Conservation (phyloP, 2,329 filamentous ascomycete species). For the Colletotrichum sp. region DNA sequence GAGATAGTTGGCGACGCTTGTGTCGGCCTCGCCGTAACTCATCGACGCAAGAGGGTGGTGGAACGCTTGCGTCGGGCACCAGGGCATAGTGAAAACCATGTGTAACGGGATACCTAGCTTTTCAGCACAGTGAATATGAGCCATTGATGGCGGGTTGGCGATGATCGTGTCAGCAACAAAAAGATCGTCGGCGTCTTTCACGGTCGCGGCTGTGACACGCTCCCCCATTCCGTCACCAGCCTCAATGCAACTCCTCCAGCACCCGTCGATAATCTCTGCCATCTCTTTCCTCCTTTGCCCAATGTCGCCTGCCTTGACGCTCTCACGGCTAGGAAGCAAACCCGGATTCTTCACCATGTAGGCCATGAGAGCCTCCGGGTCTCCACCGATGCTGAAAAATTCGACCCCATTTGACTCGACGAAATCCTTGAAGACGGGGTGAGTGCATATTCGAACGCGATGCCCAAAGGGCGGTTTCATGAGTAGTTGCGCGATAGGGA, state of each 20-base stretch:
- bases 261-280: conserved; percentile 41
- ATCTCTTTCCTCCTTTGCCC: conserved; percentile 38
- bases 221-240: conserved; percentile 36
- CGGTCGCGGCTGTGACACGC: conserved; percentile 29
- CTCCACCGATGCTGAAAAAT: conserved; percentile 63
- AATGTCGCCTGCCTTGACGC: conserved; percentile 40
- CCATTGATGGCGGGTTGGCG: conserved; percentile 58
- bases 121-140: conserved; percentile 58
- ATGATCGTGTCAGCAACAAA: conserved; percentile 62
- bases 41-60: conserved; percentile 70
- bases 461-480: conserved; percentile 46
- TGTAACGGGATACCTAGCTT: conserved; percentile 54
- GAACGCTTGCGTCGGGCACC: conserved; percentile 72
- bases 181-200: conserved; percentile 33
- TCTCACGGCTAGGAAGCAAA: conserved; percentile 39
- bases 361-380: conserved; percentile 53
- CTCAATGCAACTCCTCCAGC: conserved; percentile 42
- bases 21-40: conserved; percentile 64
- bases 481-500: conserved; percentile 58
- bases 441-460: conserved; percentile 62
- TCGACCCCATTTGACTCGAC: conserved; percentile 58
- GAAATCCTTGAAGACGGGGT: conserved; percentile 58
- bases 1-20: conserved; percentile 68
- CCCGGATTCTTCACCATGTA: conserved; percentile 47
- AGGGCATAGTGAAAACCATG: conserved; percentile 70